A percentile compares a stretch with the other conserved stretches of the same genome.
These are phyloP conservation scores for Holtermannia corniformis DNA, from an alignment of 768 basidiomycete species.

Conservation along the genomic window DNA sequence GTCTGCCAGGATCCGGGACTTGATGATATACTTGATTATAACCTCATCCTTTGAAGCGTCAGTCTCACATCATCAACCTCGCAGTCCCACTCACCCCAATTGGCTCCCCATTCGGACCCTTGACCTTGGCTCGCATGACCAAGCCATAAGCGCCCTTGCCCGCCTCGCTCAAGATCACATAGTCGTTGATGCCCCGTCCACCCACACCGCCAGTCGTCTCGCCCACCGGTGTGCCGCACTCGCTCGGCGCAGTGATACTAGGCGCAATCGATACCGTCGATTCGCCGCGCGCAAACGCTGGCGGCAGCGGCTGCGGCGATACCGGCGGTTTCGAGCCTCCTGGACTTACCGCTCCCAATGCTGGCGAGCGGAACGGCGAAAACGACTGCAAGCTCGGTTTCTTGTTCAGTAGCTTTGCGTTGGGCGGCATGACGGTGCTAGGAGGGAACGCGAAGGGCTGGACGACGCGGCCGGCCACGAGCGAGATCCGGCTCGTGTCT, in stretches of 20 bases:
- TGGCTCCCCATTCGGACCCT: slow-evolving; percentile 56
- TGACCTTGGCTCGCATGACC: slow-evolving; percentile 80
- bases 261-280: slow-evolving; percentile 37
- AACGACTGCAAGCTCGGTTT: slow-evolving; percentile 32
- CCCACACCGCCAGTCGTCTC: slow-evolving; percentile 45
- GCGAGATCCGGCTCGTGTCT: slow-evolving; percentile 27
- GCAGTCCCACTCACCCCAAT: slow-evolving; percentile 58
- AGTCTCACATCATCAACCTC: slow-evolving; percentile 9
- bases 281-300: slow-evolving; percentile 24
- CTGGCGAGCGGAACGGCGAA: slow-evolving; percentile 34
- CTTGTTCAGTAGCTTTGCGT: slow-evolving; percentile 6
- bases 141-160: slow-evolving; percentile 92
- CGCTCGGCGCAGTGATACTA: slow-evolving; percentile 37
- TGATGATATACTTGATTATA: slow-evolving; percentile 97
- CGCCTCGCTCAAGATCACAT: slow-evolving; percentile 74
- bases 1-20: slow-evolving; percentile 94
- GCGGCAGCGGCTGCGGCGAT: not conserved
- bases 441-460: slow-evolving; percentile 37
- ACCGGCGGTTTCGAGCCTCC: not conserved
- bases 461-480: slow-evolving; percentile 35
- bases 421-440: slow-evolving; percentile 31
- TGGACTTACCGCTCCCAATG: slow-evolving; percentile 5
- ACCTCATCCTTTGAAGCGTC: slow-evolving; percentile 54
- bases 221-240: slow-evolving; percentile 32
- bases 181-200: slow-evolving; percentile 70